Evolutionary conservation across 495 filamentous ascomycete genomes (phyloP).

Genomic region (Parmelia sp.): DNA sequence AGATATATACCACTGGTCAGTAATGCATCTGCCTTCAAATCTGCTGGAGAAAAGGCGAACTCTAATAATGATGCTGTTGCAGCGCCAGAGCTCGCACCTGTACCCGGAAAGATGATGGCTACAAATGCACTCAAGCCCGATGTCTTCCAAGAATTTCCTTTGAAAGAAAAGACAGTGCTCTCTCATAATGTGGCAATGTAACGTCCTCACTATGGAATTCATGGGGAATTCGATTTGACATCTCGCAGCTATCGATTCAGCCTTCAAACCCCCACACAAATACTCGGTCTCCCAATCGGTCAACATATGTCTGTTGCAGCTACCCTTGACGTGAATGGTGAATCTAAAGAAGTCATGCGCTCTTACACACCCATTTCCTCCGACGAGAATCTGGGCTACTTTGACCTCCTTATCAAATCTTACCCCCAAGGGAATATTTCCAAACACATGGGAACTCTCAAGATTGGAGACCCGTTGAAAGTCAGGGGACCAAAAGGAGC

Average conservation of each 20-base stretch:
- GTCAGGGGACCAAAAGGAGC: slow-evolving; percentile 91
- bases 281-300: slow-evolving; percentile 94
- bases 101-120: slow-evolving; percentile 32
- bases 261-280: slow-evolving; percentile 66
- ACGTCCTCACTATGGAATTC: background rate
- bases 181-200: slow-evolving; percentile 93
- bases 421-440: slow-evolving; percentile 96
- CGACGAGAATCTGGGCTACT: slow-evolving; percentile 85
- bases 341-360: slow-evolving; percentile 81
- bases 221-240: slow-evolving; percentile 28
- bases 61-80: slow-evolving; percentile 37
- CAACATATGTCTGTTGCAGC: slow-evolving; percentile 97
- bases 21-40: slow-evolving; percentile 10
- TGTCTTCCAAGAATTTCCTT: slow-evolving; percentile 79
- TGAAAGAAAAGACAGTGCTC: slow-evolving; percentile 84
- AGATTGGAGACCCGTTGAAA: slow-evolving; percentile 79
- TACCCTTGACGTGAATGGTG: slow-evolving; percentile 53
- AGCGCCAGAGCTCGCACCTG: slow-evolving; percentile 10
- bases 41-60: slow-evolving; percentile 24
- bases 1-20: slow-evolving; percentile 57
- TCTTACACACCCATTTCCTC: slow-evolving; percentile 95
- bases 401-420: slow-evolving; percentile 95
- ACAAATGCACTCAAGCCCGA: slow-evolving; percentile 80
- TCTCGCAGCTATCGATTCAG: slow-evolving; percentile 72
- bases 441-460: slow-evolving; percentile 75